Conservation (phyloP, 2,329 filamentous ascomycete genomes). For the Microsporum audouinii region DNA sequence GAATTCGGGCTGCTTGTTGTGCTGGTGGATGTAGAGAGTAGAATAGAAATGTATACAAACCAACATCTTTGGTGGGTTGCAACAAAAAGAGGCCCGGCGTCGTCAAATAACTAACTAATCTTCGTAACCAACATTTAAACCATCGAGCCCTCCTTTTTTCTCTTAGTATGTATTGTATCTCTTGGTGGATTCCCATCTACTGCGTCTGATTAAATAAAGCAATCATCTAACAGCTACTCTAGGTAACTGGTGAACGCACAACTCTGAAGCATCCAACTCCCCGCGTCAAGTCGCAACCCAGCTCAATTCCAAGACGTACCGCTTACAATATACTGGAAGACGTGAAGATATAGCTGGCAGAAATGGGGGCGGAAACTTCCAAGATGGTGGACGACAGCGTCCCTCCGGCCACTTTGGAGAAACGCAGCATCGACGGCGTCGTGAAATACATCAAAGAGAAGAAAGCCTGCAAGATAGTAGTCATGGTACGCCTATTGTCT, state of each 20-base stretch:
- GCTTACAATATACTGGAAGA: not conserved
- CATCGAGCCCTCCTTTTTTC: too few species aligned
- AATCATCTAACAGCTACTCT: not conserved
- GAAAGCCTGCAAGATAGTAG: constrained; percentile 58
- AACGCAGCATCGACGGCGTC: constrained; percentile 59
- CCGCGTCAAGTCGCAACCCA: not conserved
- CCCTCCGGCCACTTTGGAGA: constrained; percentile 52
- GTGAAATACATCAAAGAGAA: constrained; percentile 70
- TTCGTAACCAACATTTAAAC: too few species aligned
- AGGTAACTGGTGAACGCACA: not conserved
- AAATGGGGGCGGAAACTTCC: constrained; percentile 80
- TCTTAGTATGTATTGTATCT: too few species aligned
- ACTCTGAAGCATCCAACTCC: too few species aligned
- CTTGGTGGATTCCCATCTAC: too few species aligned
- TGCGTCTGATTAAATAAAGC: too few species aligned
- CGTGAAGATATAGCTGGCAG: not conserved
- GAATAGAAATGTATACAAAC: too few species aligned
- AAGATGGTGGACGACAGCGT: constrained; percentile 53
- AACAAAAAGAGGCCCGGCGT: too few species aligned
- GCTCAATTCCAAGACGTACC: not conserved
- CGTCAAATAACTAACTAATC: too few species aligned
- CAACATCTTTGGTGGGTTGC: too few species aligned
- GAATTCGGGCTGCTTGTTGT: not conserved
- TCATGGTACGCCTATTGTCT: constrained; percentile 47
- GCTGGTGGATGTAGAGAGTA: not conserved